Evolutionary conservation across 306 rosid genomes (phyloP), one percentile per base, ranked within the genome.

Genomic region (Lithocarpus polystachyus): DNA sequence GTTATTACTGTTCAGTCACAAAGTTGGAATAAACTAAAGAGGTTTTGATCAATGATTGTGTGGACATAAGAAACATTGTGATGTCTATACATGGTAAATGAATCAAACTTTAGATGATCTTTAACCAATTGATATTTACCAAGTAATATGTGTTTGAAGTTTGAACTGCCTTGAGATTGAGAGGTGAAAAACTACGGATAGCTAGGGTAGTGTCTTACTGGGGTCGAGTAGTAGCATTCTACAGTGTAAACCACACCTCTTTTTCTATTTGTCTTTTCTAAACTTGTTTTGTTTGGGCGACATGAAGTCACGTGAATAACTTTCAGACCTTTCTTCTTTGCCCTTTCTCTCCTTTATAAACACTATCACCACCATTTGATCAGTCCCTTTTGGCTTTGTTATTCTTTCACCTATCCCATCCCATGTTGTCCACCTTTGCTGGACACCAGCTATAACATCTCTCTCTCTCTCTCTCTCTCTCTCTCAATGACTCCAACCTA

Each of bases 261-360:
- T 80, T 79, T 81, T 53, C 55, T 71, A 11, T 71, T 85, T 90
- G 95, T 94, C 94, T 77, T 86, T 82, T 78, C 13, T 72, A 28
- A 65, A 28, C 68, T 28, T 73, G 56, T 79, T 82, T 80, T 86
- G 81, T 87, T 75, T 75, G 77, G 61, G 54, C 43, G 74, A 76
- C 79, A 84, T 75, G 59, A 74, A 72, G 64, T 79, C 93, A 87
- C 93, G 97, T 92, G 94, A 89, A 86, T 80, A 43, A n/a, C 73
- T 77, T 79, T 28, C 73, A 78, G 81, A 83, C 80, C 74, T 64
- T 68, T 74, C 77, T 62, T 79, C 73, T 81, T 57, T 56, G 59
- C 81, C 79, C 74, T 33, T 75, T 76, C 77, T 72, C 71, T 78
- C 52, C 19, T 26, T 5, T 82, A 71, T 84, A 81, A 74, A 68